phyloP scores from a whole-genome alignment of 1,284 basidiomycete species.

The Coniophora puteana region DNA sequence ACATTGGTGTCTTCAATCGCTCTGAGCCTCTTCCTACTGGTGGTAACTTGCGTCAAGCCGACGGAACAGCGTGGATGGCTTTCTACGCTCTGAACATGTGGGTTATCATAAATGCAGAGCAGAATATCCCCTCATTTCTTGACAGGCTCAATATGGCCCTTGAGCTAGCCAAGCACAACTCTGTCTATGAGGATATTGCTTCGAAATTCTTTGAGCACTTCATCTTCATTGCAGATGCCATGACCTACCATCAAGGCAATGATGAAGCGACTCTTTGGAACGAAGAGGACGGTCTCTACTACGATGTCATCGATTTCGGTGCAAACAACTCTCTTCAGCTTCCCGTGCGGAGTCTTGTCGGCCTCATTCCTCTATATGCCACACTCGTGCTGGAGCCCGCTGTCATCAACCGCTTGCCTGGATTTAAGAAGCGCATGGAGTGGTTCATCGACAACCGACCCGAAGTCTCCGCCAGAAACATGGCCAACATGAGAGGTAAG shows the following conservation, averaged over 20 bases:
- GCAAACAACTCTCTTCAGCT: constrained; percentile 83
- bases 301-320: constrained; percentile 94
- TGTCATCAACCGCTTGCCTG: constrained; percentile 87
- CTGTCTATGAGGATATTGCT: constrained; percentile 98
- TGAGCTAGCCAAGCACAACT: constrained; percentile 96
- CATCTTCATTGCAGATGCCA: constrained; percentile 95
- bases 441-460: constrained; percentile 97
- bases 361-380: constrained; percentile 93
- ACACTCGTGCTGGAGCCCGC: constrained; percentile 91
- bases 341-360: constrained; percentile 90
- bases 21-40: constrained; percentile 96
- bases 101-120: constrained; percentile 18
- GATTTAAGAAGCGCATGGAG: constrained; percentile 97
- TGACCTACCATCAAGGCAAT: constrained; percentile 86
- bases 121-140: constrained; percentile 6
- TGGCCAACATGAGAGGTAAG: constrained; percentile 92
- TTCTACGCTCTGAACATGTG: constrained; percentile 97
- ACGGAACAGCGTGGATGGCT: constrained; percentile 99
- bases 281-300: constrained; percentile 97
- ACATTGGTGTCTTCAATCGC: constrained; percentile 97
- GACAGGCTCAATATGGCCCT: constrained; percentile 91
- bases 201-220: constrained; percentile 99
- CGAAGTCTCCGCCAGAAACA: constrained; percentile 84
- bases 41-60: constrained; percentile 88
- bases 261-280: constrained; percentile 88